Base-by-base conservation (phyloP, 805 yeast genomes). In the Diddensiella caesifluorescens region DNA sequence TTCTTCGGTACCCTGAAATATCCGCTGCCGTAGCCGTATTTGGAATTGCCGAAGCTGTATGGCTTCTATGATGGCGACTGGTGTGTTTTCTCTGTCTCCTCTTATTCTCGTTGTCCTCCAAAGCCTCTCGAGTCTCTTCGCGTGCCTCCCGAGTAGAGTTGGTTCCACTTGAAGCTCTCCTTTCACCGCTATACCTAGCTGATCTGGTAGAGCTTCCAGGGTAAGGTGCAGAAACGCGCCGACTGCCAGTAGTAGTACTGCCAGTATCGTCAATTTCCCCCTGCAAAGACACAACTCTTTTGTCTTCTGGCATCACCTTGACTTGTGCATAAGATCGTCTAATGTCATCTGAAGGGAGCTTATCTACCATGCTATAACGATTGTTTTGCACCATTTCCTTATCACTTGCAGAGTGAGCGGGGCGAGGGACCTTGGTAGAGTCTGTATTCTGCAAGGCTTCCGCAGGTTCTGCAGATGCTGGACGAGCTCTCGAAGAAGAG, bases 21-120 rank as follows among this genome's bases (percentile, higher is more conserved):
- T 28, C 25, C 18, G n/a, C 25, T 3, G 23, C 39, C 21, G 41
- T 16, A 27, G 41, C 36, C 15, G 30, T 35, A 13, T 35, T 35
- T 22, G 39, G 39, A 22, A 35, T 23, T 9, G 19, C 32, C 6
- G 32, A 29, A 7, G 32, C 32, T 6, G 32, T 29, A 19, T 29
- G 32, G 15, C 32, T 29, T 29, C 32, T 7, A 7, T 29, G 12
- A 13, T 29, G 32, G 6, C 32, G 32, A n/a, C 32, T 29, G n/a
- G n/a, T n/a, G 32, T 29, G 32, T 23, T 7, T 9, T 23, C 27
- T 7, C 12, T 23, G 27, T 23, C 12, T 23, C 7, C 15, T 13
- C 32, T 29, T 29, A 7, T 19, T 7, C 7, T 13, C 32, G 6
- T 13, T 29, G 12, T 29, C 32, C 6, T 29, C 16, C 16, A n/a